These are phyloP conservation scores for Aspergillus intermedius DNA, from an alignment of 2,329 filamentous ascomycete species.

Conservation along the genomic window DNA sequence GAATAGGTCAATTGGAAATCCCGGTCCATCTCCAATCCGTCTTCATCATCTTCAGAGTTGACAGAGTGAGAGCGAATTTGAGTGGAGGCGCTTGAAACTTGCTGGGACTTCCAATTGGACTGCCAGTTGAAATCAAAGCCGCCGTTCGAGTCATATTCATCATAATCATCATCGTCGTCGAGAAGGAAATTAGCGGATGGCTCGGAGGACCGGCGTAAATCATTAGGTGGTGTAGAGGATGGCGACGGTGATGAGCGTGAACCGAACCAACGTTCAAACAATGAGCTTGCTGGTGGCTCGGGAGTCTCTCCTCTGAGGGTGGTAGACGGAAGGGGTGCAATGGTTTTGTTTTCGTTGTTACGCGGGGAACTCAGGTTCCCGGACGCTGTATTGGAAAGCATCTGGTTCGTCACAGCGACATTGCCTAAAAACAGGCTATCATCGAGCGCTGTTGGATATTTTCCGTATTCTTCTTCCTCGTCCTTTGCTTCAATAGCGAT, in stretches of 20 bases:
- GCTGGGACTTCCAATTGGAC: constrained; percentile 37
- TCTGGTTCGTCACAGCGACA: constrained; percentile 68
- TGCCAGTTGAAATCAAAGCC: constrained; percentile 42
- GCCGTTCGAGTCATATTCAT: constrained; percentile 45
- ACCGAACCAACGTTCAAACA: constrained; percentile 31
- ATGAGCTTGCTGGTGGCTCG: constrained; percentile 43
- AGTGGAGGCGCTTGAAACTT: constrained; percentile 8
- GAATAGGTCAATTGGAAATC: constrained; percentile 73
- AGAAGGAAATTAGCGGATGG: constrained; percentile 61
- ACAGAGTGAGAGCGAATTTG: constrained; percentile 27
- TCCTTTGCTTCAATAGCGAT: constrained; percentile 87
- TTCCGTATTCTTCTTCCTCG: constrained; percentile 53
- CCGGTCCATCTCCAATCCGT: constrained; percentile 46
- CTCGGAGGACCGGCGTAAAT: constrained; percentile 68
- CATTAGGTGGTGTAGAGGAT: constrained; percentile 73
- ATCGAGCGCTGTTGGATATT: constrained; percentile 33
- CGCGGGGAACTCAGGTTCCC: constrained; percentile 47
- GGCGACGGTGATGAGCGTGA: constrained; percentile 40
- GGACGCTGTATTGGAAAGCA: constrained; percentile 47
- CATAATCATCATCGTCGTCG: constrained; percentile 54
- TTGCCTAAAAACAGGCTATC: constrained; percentile 66
- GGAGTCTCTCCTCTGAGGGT: constrained; percentile 78
- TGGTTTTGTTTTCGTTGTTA: constrained; percentile 69
- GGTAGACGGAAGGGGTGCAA: constrained; percentile 80
- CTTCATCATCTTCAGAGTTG: constrained; percentile 43